These are phyloP conservation scores for Alternaria solani DNA, from an alignment of 2,329 filamentous ascomycete species.

Conservation along the genomic window DNA sequence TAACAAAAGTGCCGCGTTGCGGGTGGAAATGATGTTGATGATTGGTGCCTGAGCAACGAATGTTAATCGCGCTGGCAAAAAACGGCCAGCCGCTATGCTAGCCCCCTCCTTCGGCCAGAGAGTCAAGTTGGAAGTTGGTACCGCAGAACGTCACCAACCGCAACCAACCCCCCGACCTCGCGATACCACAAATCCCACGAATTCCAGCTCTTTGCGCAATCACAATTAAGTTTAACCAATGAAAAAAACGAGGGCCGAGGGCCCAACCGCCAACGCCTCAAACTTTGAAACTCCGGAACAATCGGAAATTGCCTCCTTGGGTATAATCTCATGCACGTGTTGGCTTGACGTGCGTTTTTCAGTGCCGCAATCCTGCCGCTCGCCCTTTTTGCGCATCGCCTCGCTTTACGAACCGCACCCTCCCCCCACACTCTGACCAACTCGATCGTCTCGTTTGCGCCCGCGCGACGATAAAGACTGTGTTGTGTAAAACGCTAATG, in stretches of 20 bases:
- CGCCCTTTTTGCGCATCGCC: constrained; percentile 7
- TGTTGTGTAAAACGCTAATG: constrained; percentile 9
- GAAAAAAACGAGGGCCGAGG: constrained; percentile 2
- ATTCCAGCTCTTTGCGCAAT: constrained; percentile 17
- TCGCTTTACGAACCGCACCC: neutral
- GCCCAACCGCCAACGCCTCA: constrained; percentile 16
- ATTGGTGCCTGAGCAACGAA: constrained; percentile 1
- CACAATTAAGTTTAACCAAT: constrained; percentile 18
- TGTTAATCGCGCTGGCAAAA: neutral
- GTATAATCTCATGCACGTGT: constrained; percentile 25
- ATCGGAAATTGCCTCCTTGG: constrained; percentile 28
- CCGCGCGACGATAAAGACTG: constrained; percentile 24
- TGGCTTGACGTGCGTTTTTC: constrained; percentile 6
- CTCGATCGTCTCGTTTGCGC: constrained; percentile 17
- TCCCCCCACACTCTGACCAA: constrained; percentile 11
- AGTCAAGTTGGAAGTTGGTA: neutral
- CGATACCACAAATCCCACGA: constrained; percentile 19
- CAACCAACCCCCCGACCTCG: constrained; percentile 19
- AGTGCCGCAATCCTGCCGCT: constrained; percentile 5
- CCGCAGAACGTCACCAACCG: neutral
- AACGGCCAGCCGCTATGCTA: constrained; percentile 2
- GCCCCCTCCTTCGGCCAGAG: neutral
- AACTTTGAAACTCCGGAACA: constrained; percentile 18
- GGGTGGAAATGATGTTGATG: neutral
- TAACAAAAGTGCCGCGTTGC: neutral